phyloP scores from a whole-genome alignment of 352 stramenopile species.

The Plasmopara muralis region DNA sequence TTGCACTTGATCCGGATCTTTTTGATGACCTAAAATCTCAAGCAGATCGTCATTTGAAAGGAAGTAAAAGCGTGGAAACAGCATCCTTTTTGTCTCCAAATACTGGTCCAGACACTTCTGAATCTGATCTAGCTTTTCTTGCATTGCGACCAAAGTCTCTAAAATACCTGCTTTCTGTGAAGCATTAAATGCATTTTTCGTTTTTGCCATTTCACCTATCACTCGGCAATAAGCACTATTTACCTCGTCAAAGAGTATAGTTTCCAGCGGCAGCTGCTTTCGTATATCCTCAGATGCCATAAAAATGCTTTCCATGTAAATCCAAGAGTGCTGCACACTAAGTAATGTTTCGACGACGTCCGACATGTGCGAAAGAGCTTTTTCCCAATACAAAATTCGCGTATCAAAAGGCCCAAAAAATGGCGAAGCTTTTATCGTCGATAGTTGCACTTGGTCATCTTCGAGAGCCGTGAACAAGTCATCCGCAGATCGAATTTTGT shows the following conservation, averaged over 20 bases:
- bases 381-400: constrained; percentile 87
- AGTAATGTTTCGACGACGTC: constrained; percentile 89
- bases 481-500: constrained; percentile 88
- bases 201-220: constrained; percentile 70
- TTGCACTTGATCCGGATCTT: constrained; percentile 84
- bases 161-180: constrained; percentile 58
- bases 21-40: constrained; percentile 83
- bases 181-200: constrained; percentile 65
- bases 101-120: constrained; percentile 87
- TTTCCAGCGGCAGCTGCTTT: constrained; percentile 88
- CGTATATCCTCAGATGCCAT: constrained; percentile 93
- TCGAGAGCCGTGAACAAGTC: constrained; percentile 88
- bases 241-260: constrained; percentile 81
- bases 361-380: constrained; percentile 72
- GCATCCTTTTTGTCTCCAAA: constrained; percentile 81
- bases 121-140: constrained; percentile 83
- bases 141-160: constrained; percentile 67
- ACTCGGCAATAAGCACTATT: constrained; percentile 72
- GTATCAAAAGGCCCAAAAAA: constrained; percentile 90
- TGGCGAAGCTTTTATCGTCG: constrained; percentile 90
- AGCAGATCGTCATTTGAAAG: constrained; percentile 85
- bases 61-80: constrained; percentile 86
- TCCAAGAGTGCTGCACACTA: constrained; percentile 90
- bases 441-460: constrained; percentile 90
- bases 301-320: constrained; percentile 94